A percentile compares a stretch with the other conserved stretches of the same genome.
Evolutionary conservation across 208 protist genomes (phyloP).

Genomic region (Novymonas esmeraldas): DNA sequence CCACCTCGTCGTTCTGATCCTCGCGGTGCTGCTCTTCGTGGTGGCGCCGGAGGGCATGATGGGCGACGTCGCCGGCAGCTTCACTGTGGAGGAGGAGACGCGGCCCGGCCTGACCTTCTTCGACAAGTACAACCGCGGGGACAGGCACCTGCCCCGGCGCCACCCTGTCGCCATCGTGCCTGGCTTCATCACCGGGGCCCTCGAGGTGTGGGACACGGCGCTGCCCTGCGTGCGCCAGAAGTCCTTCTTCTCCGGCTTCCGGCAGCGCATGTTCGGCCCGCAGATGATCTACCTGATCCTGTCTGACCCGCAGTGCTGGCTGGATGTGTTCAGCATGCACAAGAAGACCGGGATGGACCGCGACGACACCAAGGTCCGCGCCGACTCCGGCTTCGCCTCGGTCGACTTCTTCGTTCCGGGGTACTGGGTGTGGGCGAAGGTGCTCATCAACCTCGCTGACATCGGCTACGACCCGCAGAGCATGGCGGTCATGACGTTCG

Average conservation of each 20-base stretch:
- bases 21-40: constrained; percentile 28
- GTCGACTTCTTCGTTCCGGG: constrained; percentile 91
- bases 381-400: constrained; percentile 78
- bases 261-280: constrained; percentile 84
- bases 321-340: constrained; percentile 76
- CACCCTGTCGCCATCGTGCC: constrained; percentile 86
- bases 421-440: constrained; percentile 93
- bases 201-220: constrained; percentile 85
- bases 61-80: constrained; percentile 50
- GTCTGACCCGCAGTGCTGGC: constrained; percentile 74
- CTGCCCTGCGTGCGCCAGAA: constrained; percentile 55
- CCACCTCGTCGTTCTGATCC: constrained; percentile 38
- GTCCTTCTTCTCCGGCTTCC: constrained; percentile 56
- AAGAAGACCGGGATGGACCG: constrained; percentile 73
- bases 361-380: constrained; percentile 78
- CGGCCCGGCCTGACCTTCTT: constrained; percentile 73
- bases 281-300: constrained; percentile 80
- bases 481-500: constrained; percentile 89
- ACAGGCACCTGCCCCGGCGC: constrained; percentile 42
- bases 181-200: constrained; percentile 84
- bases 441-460: constrained; percentile 92
- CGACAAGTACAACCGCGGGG: constrained; percentile 46
- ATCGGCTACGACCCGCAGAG: constrained; percentile 93
- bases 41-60: constrained; percentile 21
- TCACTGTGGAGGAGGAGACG: constrained; percentile 67